phyloP scores from a whole-genome alignment of 306 rosid species.

The Bauhinia variegata region DNA sequence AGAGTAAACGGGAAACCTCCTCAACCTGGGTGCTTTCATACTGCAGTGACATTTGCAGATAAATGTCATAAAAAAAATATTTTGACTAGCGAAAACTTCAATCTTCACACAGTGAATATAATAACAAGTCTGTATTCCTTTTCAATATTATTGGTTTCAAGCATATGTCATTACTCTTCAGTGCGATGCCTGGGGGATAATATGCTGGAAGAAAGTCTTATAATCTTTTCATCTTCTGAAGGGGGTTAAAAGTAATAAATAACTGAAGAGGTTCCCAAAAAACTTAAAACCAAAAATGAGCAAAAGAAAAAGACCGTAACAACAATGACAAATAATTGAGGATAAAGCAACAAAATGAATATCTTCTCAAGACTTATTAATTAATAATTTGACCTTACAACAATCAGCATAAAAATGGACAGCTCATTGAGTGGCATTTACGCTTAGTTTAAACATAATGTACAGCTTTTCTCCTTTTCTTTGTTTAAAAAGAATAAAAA shows the following conservation, averaged over 20 bases:
- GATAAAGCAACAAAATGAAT: not conserved
- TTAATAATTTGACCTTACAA: slow-evolving; percentile 15
- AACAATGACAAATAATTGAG: not conserved
- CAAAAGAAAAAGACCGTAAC: too few species aligned
- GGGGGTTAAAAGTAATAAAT: slow-evolving; percentile 5
- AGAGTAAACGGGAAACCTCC: slow-evolving; percentile 72
- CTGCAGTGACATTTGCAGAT: slow-evolving; percentile 97
- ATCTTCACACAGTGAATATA: slow-evolving; percentile 47
- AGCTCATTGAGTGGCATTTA: not conserved
- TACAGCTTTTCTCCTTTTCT: not conserved
- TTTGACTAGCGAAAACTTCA: slow-evolving; percentile 46
- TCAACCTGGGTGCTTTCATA: slow-evolving; percentile 95
- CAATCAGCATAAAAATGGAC: not conserved
- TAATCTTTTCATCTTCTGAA: not conserved
- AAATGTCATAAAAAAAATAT: slow-evolving; percentile 69
- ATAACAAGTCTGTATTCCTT: slow-evolving; percentile 35
- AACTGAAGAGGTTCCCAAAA: not conserved
- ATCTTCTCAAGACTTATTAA: not conserved
- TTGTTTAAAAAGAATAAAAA: too few species aligned
- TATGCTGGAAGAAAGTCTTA: slow-evolving; percentile 17
- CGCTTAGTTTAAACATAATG: too few species aligned
- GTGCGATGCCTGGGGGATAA: slow-evolving; percentile 13
- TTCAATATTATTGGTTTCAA: slow-evolving; percentile 11
- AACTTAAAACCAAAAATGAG: not conserved
- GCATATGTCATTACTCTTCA: slow-evolving; percentile 21